A percentile compares a stretch with the other conserved stretches of the same genome.
These are phyloP conservation scores for Dactylorhiza incarnata DNA, from an alignment of 106 monocot species.

Conservation along the genomic window DNA sequence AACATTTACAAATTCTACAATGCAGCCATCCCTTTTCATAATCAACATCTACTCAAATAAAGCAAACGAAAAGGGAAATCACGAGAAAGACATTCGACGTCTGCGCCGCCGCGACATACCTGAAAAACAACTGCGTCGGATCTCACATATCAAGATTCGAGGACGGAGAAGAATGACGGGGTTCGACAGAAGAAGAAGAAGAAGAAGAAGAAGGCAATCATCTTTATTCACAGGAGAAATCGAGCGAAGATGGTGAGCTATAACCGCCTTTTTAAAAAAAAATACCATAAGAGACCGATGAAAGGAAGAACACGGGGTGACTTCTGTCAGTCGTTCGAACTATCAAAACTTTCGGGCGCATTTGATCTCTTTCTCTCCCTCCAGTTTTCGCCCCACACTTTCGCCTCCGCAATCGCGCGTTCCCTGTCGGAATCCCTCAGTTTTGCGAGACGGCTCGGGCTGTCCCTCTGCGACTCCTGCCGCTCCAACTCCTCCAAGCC, in stretches of 20 bases:
- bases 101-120: not conserved
- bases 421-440: conserved; percentile 30
- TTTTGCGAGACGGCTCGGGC: conserved; percentile 8
- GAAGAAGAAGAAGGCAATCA: conserved; percentile 6
- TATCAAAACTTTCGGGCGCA: conserved; percentile 17
- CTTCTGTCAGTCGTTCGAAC: conserved; percentile 13
- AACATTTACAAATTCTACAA: not conserved
- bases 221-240: conserved; percentile 12
- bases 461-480: conserved; percentile 9
- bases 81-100: not conserved
- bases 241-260: not conserved
- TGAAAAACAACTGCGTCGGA: not conserved
- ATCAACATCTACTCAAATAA: conserved; percentile 1
- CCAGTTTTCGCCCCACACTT: conserved; percentile 66
- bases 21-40: not conserved
- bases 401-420: conserved; percentile 52
- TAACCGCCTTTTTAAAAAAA: not conserved
- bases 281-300: not conserved
- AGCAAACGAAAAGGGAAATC: not conserved
- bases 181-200: not conserved
- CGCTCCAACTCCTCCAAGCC: conserved; percentile 28
- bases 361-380: conserved; percentile 38
- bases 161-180: not conserved
- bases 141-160: not conserved
- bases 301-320: not conserved